These are phyloP conservation scores for Plicaturopsis crispa DNA, from an alignment of 768 basidiomycete species.

Conservation along the genomic window DNA sequence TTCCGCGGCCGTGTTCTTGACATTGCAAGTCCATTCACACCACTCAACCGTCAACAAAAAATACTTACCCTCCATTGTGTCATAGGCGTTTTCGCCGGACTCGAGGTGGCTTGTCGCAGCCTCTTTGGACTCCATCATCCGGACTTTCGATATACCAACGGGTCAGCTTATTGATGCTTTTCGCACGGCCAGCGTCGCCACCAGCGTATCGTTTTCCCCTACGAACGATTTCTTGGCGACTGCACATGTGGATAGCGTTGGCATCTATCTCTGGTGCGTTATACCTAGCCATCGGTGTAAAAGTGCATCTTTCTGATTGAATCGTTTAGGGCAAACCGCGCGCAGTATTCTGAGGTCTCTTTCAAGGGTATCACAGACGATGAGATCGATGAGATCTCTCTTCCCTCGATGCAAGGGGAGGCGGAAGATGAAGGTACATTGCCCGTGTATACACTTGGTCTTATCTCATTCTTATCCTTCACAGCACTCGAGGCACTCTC, in stretches of 20 bases:
- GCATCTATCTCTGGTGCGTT: constrained; percentile 85
- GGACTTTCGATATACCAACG: constrained; percentile 94
- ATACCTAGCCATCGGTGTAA: neutral
- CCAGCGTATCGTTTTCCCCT: constrained; percentile 88
- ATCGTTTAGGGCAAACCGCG: constrained; percentile 78
- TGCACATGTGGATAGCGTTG: constrained; percentile 89
- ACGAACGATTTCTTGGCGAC: constrained; percentile 95
- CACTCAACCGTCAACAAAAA: too few relatives aligned
- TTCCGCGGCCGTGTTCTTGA: constrained; percentile 85
- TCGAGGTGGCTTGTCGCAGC: constrained; percentile 89
- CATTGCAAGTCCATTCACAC: constrained; percentile 50
- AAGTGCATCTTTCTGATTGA: constrained; percentile 6
- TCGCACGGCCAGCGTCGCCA: constrained; percentile 79
- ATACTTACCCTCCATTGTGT: constrained; percentile 4
- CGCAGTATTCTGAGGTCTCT: constrained; percentile 84
- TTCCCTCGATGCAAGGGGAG: constrained; percentile 82
- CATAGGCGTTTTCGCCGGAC: constrained; percentile 88
- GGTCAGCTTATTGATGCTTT: constrained; percentile 91
- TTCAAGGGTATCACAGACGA: constrained; percentile 76
- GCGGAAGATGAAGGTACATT: constrained; percentile 70
- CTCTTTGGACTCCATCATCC: constrained; percentile 85
- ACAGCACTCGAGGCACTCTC: constrained; percentile 68
- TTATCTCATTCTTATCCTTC: constrained; percentile 5
- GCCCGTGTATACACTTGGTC: neutral
- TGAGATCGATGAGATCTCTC: constrained; percentile 55